A percentile compares a stretch with the other conserved stretches of the same genome.
These are phyloP conservation scores for Fusarium compactum DNA, from an alignment of 2,329 filamentous ascomycete species.

Conservation along the genomic window DNA sequence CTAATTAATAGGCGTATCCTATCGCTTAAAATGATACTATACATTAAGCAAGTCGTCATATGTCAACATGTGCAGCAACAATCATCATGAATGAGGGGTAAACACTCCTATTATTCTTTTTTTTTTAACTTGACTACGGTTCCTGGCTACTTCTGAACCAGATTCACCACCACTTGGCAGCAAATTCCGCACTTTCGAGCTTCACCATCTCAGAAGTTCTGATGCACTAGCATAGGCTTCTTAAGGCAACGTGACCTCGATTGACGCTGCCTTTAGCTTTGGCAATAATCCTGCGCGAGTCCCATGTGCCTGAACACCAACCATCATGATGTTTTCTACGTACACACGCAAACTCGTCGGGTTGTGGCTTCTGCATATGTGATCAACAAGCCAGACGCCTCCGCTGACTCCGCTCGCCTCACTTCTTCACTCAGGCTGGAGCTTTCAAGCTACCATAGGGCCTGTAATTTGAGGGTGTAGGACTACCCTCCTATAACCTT, in stretches of 20 bases:
- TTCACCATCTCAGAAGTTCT: slow-evolving; percentile 43
- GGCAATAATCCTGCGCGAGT: slow-evolving; percentile 40
- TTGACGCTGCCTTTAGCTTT: slow-evolving; percentile 38
- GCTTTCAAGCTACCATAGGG: slow-evolving; percentile 74
- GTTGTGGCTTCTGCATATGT: slow-evolving; percentile 38
- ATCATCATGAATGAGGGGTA: slow-evolving; percentile 34
- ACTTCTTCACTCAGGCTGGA: slow-evolving; percentile 63
- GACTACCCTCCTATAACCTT: slow-evolving; percentile 52
- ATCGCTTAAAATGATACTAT: too few relatives aligned
- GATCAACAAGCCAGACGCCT: slow-evolving; percentile 35
- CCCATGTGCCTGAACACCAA: slow-evolving; percentile 43
- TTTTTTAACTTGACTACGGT: slow-evolving; percentile 43
- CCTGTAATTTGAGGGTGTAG: slow-evolving; percentile 53
- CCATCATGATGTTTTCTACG: slow-evolving; percentile 40
- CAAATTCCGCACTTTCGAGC: slow-evolving; percentile 44
- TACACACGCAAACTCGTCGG: slow-evolving; percentile 41
- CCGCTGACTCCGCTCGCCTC: slow-evolving; percentile 40
- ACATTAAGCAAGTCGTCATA: background rate
- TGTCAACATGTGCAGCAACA: background rate
- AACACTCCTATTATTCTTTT: slow-evolving; percentile 41
- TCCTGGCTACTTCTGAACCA: slow-evolving; percentile 38
- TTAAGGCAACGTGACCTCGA: slow-evolving; percentile 32
- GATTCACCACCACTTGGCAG: slow-evolving; percentile 47
- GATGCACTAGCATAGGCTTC: slow-evolving; percentile 49
- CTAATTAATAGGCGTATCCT: background rate